Conservation (phyloP, 2,329 filamentous ascomycete species). For the Xylariaceae sp. region DNA sequence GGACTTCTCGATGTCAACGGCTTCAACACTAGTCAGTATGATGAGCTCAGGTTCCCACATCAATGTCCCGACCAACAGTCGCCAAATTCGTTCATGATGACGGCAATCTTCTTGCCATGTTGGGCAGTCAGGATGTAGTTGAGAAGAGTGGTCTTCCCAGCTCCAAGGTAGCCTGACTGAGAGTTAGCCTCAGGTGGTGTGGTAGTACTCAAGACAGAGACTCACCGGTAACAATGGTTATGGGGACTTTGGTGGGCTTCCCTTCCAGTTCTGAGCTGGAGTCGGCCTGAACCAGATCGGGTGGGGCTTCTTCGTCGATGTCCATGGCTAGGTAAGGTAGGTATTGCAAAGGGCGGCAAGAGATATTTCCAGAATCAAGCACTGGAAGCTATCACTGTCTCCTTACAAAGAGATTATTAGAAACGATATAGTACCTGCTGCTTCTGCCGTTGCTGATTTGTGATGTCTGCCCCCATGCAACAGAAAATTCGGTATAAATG, state of each 20-base stretch:
- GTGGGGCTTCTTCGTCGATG: constrained; percentile 59
- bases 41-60: constrained; percentile 5
- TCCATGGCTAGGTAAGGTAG: constrained; percentile 52
- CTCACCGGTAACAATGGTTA: constrained; percentile 75
- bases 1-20: constrained; percentile 91
- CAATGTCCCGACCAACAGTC: constrained; percentile 48
- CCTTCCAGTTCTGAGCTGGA: constrained; percentile 36
- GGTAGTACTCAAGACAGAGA: neutral
- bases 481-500: no score
- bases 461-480: no score
- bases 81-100: constrained; percentile 92
- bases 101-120: constrained; percentile 96
- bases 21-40: constrained; percentile 32
- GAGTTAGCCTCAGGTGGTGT: constrained; percentile 4
- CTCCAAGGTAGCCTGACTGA: constrained; percentile 76
- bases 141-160: constrained; percentile 88
- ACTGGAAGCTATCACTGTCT: no score
- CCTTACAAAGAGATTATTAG: no score
- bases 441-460: no score
- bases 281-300: constrained; percentile 43
- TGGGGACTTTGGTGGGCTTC: constrained; percentile 61
- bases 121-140: constrained; percentile 94
- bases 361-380: no score
- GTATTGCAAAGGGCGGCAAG: no score
- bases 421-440: no score